Evolutionary conservation across 192 early-diverging fungal genomes (phyloP).

Genomic region (Coemansia sp.): DNA sequence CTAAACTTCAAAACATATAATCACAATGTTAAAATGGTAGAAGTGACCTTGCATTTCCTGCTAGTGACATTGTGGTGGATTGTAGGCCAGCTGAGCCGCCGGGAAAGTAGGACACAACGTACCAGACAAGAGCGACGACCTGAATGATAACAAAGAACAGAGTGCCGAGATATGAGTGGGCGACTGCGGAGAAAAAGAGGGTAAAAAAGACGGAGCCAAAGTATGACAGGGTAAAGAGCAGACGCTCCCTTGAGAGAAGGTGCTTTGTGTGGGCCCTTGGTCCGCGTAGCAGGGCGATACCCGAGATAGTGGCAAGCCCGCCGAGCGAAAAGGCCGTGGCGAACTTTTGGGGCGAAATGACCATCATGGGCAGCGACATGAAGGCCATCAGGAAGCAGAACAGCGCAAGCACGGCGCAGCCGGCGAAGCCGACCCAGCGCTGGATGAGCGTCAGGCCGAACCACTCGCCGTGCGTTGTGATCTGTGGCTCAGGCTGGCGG

Average conservation of each 20-base stretch:
- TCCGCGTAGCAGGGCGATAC: conserved; percentile 75
- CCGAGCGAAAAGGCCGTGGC: conserved; percentile 76
- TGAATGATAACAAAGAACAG: conserved; percentile 77
- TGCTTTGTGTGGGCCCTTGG: conserved; percentile 78
- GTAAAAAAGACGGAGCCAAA: conserved; percentile 80
- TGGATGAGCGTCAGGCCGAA: conserved; percentile 52
- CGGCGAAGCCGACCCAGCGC: conserved; percentile 52
- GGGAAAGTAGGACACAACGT: conserved; percentile 78
- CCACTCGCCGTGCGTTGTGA: conserved; percentile 45
- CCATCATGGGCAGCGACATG: conserved; percentile 62
- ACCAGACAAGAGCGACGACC: conserved; percentile 78
- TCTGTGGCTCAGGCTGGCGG: conserved; percentile 15
- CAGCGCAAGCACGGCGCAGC: conserved; percentile 46
- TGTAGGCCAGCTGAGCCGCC: conserved; percentile 63
- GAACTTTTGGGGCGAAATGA: conserved; percentile 70
- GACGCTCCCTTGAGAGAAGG: conserved; percentile 70
- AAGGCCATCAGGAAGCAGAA: conserved; percentile 56
- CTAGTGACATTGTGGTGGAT: conserved; percentile 53
- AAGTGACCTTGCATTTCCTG: conserved; percentile 39
- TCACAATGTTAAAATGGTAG: conserved; percentile 43
- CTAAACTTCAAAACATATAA: too few species aligned
- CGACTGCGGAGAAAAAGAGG: conserved; percentile 71
- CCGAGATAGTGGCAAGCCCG: conserved; percentile 48
- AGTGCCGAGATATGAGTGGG: conserved; percentile 76
- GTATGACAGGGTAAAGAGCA: conserved; percentile 79